Evolutionary conservation across 1,284 basidiomycete genomes (phyloP).

Genomic region (Anthracocystis setariae): DNA sequence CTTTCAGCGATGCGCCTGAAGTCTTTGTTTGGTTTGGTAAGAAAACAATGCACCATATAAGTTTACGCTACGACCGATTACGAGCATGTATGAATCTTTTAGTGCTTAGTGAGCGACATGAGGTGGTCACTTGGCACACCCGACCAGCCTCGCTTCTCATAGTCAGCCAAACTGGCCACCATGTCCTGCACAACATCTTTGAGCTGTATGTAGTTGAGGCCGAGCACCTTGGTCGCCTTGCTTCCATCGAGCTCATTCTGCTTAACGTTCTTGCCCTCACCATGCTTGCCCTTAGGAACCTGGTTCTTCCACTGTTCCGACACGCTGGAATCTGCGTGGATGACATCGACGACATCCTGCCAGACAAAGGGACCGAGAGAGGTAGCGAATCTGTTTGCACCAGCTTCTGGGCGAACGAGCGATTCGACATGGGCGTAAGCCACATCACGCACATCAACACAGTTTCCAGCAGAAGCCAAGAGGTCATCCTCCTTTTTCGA

Average conservation of each 20-base stretch:
- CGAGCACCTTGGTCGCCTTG: slow-evolving; percentile 71
- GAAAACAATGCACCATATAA: too few species aligned
- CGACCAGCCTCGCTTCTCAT: slow-evolving; percentile 55
- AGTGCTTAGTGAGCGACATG: slow-evolving; percentile 34
- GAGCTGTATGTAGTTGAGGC: slow-evolving; percentile 70
- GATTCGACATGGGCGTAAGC: slow-evolving; percentile 74
- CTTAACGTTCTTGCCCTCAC: slow-evolving; percentile 37
- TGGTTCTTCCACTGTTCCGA: slow-evolving; percentile 55
- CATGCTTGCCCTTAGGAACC: slow-evolving; percentile 52
- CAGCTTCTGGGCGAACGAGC: slow-evolving; percentile 73
- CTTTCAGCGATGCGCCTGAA: too few species aligned
- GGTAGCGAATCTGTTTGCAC: slow-evolving; percentile 72
- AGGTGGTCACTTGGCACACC: slow-evolving; percentile 42
- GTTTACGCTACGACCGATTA: too few species aligned
- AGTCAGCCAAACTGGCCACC: slow-evolving; percentile 48
- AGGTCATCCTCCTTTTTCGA: slow-evolving; percentile 66
- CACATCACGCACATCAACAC: slow-evolving; percentile 76
- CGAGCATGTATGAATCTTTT: too few species aligned
- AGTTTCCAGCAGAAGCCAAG: slow-evolving; percentile 68
- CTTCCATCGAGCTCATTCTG: slow-evolving; percentile 59
- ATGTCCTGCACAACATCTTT: slow-evolving; percentile 66
- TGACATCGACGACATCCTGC: slow-evolving; percentile 54
- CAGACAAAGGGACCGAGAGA: slow-evolving; percentile 47
- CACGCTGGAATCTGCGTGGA: slow-evolving; percentile 49
- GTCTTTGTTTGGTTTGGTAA: too few species aligned